Evolutionary conservation across 2,329 filamentous ascomycete species (phyloP), one percentile per base, ranked within the genome.

Genomic region (Helotiales sp.): DNA sequence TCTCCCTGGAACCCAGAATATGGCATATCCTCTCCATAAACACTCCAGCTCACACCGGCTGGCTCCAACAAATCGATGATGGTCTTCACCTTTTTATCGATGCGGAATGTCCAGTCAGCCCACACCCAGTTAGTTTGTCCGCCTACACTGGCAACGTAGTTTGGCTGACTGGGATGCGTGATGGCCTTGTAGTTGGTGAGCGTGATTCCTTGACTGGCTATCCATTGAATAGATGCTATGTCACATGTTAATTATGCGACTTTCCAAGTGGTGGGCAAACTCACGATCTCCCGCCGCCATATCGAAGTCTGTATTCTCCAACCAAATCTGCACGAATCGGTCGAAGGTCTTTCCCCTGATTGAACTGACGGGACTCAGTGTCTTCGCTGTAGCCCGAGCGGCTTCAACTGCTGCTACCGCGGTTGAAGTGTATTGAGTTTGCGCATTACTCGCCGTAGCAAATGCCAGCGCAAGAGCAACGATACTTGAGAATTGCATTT

Each of bases 1-100:
- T 77, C 76, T 30, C 90, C 91, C 76, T 91, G 85, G 78, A 88
- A 94, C 11, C 92, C 92, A 1, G 87, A 83, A 78, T 87, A 93
- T 0, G 92, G 92, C 83, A 90, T 84, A 75, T 92, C 88, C 76
- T 95, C 91, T 76, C 93, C 86, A 80, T 95, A 95, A 72, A 89
- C 83, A 60, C 82, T 88, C 90, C 90, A 86, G 67, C 80, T 80
- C 52, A 86, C 79, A 32, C 78, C 76, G 54, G 79, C 81, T 57
- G 77, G 79, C 32, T 85, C 83, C 52, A 86, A 79, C 30, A 85
- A 73, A 71, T 86, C 84, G 2, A 82, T 82, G 54, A 86, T 79
- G 6, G 82, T 83, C 59, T 84, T 80, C 71, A 89, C 82, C 79
- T 93, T 93, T 66, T 77, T 74, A 34, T 83, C 83, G 32, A 88